Conservation (phyloP, 2,329 filamentous ascomycete genomes). For the Fusarium scirpi region DNA sequence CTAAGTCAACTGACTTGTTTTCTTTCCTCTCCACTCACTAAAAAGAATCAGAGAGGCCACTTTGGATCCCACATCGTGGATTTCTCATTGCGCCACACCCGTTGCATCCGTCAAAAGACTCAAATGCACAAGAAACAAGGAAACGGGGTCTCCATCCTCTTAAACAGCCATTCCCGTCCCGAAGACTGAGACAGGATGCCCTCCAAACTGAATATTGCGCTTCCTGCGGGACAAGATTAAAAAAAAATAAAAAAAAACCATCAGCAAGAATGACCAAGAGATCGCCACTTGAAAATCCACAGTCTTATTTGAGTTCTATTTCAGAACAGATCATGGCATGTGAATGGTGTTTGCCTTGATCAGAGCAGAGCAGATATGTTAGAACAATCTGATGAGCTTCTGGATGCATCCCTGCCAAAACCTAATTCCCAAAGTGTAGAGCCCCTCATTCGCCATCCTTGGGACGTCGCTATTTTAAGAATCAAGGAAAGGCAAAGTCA, state of each 20-base stretch:
- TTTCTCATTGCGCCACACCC: constrained; percentile 37
- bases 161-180: constrained; percentile 37
- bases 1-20: constrained; percentile 1
- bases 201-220: constrained; percentile 43
- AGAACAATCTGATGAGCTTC: constrained; percentile 15
- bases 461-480: constrained; percentile 45
- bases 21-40: constrained; percentile 24
- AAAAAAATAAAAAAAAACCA: constrained; percentile 4
- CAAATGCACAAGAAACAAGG: constrained; percentile 31
- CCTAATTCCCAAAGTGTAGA: constrained; percentile 16
- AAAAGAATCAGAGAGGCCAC: constrained; percentile 21
- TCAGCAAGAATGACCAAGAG: constrained; percentile 17
- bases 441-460: constrained; percentile 20
- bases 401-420: constrained; percentile 34
- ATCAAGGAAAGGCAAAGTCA: constrained; percentile 46
- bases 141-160: constrained; percentile 21
- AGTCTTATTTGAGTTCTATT: constrained; percentile 14
- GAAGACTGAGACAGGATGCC: constrained; percentile 45
- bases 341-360: constrained; percentile 17
- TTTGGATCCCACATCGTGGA: constrained; percentile 21
- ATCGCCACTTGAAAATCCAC: constrained; percentile 34
- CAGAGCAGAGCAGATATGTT: background rate
- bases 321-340: constrained; percentile 16
- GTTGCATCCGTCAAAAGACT: constrained; percentile 28
- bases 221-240: constrained; percentile 22